Conservation (phyloP, 2,329 filamentous ascomycete species). For the Dothideomycetidae sp. region DNA sequence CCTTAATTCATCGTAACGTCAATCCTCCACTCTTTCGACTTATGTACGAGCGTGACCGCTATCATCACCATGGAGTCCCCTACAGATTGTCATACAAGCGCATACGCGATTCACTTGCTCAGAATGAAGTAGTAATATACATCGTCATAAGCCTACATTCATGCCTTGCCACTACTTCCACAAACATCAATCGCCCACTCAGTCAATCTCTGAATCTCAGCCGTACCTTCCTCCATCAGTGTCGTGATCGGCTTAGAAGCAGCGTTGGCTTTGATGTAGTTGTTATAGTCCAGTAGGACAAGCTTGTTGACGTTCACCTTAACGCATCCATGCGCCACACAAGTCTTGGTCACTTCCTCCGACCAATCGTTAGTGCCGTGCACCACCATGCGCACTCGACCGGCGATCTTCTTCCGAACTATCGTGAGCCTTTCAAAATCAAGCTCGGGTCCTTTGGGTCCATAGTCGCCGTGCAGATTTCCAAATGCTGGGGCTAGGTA, state of each 20-base stretch:
- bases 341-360: conserved; percentile 35
- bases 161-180: conserved; percentile 1
- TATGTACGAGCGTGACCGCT: too few relatives aligned
- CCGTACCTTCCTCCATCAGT: conserved; percentile 20
- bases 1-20: too few relatives aligned
- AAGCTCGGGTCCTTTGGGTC: conserved; percentile 21
- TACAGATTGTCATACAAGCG: too few relatives aligned
- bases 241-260: conserved; percentile 16
- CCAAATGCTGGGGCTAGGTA: conserved; percentile 22
- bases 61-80: too few relatives aligned
- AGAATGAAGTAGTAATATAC: too few relatives aligned
- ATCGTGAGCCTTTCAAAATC: conserved; percentile 15
- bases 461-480: conserved; percentile 22
- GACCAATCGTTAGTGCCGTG: conserved; percentile 45
- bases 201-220: conserved; percentile 18
- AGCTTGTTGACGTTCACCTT: conserved; percentile 47
- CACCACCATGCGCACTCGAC: conserved; percentile 36
- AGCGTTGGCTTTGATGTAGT: conserved; percentile 15
- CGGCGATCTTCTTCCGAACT: conserved; percentile 11
- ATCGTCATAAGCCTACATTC: too few relatives aligned
- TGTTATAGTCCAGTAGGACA: conserved; percentile 28
- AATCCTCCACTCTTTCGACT: too few relatives aligned
- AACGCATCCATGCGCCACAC: conserved; percentile 38
- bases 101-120: too few relatives aligned
- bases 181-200: conserved; percentile 15